Conservation (phyloP, 1,284 basidiomycete species). For the Marasmius tenuissimus region DNA sequence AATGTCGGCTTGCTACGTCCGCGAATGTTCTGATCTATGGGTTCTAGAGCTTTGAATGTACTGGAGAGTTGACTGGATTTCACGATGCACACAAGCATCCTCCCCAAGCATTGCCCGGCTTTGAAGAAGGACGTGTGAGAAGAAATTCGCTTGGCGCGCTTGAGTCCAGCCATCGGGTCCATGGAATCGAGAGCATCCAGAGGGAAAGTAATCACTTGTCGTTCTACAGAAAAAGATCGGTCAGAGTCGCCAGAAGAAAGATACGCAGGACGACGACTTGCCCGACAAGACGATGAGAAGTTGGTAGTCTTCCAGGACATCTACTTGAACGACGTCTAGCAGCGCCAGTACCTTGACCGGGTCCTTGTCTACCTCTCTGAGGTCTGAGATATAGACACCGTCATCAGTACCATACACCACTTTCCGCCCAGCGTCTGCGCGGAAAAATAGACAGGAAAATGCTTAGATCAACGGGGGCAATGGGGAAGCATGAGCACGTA, state of each 20-base stretch:
- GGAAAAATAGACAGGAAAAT: constrained; percentile 8
- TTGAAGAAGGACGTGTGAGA: constrained; percentile 99
- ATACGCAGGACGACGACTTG: constrained; percentile 31
- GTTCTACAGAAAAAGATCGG: constrained; percentile 51
- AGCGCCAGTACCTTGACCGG: constrained; percentile 91
- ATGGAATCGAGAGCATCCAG: constrained; percentile 89
- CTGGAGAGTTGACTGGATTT: constrained; percentile 94
- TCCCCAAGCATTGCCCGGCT: constrained; percentile 89
- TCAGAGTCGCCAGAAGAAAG: constrained; percentile 3
- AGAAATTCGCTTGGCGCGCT: constrained; percentile 93
- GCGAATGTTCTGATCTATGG: constrained; percentile 87
- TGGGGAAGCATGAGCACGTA: constrained; percentile 41
- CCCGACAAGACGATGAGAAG: constrained; percentile 95
- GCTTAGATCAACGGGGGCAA: background rate
- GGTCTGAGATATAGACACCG: constrained; percentile 92
- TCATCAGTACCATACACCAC: constrained; percentile 97
- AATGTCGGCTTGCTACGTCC: constrained; percentile 91
- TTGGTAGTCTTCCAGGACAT: constrained; percentile 96
- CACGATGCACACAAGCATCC: constrained; percentile 96
- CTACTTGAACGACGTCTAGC: constrained; percentile 91
- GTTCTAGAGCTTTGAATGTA: constrained; percentile 97
- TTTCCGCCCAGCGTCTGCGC: constrained; percentile 78
- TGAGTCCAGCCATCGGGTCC: constrained; percentile 89
- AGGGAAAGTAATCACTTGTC: constrained; percentile 95
- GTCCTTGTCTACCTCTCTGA: constrained; percentile 75